Conservation (phyloP, 805 yeast genomes). For the Saccharomycopsis sp. region DNA sequence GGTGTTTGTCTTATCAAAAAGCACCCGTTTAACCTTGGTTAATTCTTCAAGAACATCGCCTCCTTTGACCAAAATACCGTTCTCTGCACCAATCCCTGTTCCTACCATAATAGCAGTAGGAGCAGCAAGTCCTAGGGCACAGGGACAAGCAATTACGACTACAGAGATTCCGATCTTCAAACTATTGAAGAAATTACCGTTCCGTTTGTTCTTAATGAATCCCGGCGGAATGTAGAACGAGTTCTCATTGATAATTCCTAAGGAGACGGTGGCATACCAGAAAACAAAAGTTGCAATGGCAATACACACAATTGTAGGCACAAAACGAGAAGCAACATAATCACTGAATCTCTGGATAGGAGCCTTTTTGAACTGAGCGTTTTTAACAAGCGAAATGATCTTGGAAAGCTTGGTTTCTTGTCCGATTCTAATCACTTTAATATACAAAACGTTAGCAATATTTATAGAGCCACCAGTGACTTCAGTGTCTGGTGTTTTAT, state of each 20-base stretch:
- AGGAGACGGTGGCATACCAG: conserved; percentile 44
- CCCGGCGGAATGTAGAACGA: conserved; percentile 38
- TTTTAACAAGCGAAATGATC: conserved; percentile 77
- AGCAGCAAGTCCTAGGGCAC: conserved; percentile 95
- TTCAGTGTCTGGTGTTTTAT: conserved; percentile 49
- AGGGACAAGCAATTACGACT: conserved; percentile 96
- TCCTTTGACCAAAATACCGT: conserved; percentile 89
- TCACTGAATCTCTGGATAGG: conserved; percentile 92
- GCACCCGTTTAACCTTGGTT: conserved; percentile 51
- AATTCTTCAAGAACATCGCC: conserved; percentile 83
- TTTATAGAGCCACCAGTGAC: conserved; percentile 92
- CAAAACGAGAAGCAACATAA: conserved; percentile 75
- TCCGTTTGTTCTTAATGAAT: conserved; percentile 37
- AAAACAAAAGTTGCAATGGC: conserved; percentile 58
- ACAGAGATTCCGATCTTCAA: conserved; percentile 83
- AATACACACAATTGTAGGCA: conserved; percentile 61
- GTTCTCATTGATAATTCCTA: conserved; percentile 15
- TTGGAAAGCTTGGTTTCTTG: conserved; percentile 81
- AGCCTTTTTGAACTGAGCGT: conserved; percentile 83
- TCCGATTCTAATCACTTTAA: conserved; percentile 67
- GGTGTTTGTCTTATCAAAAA: conserved; percentile 96
- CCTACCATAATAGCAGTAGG: conserved; percentile 99
- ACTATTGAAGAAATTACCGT: conserved; percentile 60
- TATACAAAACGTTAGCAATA: conserved; percentile 63
- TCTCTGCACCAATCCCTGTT: conserved; percentile 87